Evolutionary conservation across 345 rosid species (phyloP), one percentile per base, ranked within the genome.

Genomic region (Punica granatum): DNA sequence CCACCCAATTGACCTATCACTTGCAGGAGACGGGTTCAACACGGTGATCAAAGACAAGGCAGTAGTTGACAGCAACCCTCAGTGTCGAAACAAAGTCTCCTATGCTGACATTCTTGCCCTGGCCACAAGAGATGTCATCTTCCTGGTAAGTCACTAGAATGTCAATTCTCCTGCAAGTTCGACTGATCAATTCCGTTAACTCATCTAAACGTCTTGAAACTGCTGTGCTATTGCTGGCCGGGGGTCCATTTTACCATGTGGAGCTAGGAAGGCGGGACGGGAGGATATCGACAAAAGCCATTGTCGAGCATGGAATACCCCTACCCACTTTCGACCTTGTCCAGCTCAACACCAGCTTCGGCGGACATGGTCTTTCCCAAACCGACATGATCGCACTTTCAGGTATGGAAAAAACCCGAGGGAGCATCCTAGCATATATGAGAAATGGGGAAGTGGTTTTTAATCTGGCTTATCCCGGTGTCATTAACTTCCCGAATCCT

Each of bases 31-130:
- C 60, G 96, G 98, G 43, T 92, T 90, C 21, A 97, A 93, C 78
- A 90, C 96, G 0, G 96, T 90, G 70, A 65, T 86, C 56, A n/a
- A 88, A 70, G 97, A 97, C 5, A 93, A 93, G 74, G 88, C 85
- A 3, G 94, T 92, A 7, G 83, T 93, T 11, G 98, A 93, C 18
- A 71, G 80, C 0, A 75, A 69, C 75, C 86, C 98, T 1, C 64
- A 65, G n/a, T 93, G 98, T 80, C 81, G 78, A 68, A 90, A 88
- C 85, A 90, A 79, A 82, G 98, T 93, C 54, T 90, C 98, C 3
- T 93, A 96, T 69, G 96, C 98, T 44, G 98, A 93, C 73, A 88
- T 93, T 60, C 76, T 93, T 35, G 96, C 93, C 74, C 83, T 93
- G 10, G 98, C 98, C 2, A 78, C 97, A 4, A 83, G 97, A 77